Evolutionary conservation across 345 rosid genomes (phyloP), one percentile per base, ranked within the genome.

Genomic region (Lagerstroemia speciosa): DNA sequence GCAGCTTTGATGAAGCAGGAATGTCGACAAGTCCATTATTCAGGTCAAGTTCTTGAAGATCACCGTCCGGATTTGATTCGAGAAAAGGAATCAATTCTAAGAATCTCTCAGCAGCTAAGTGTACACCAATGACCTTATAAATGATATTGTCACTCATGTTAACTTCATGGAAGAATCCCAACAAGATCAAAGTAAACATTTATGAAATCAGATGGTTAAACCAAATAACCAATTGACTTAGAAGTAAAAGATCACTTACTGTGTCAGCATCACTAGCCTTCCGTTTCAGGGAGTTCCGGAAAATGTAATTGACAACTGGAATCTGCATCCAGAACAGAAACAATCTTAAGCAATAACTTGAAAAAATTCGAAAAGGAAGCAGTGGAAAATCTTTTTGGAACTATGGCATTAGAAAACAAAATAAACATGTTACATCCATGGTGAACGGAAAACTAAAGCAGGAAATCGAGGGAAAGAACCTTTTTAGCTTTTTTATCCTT

Each of bases 181-280:
- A 27, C 26, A 30, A 30, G 10, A 58, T 6, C 9, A 27, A 57
- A 57, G 29, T 24, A 57, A 5, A 16, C 6, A 57, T 6, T 24
- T 11, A 26, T 14, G 61, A 15, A 57, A 57, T 29, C 19, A 26
- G 20, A 57, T 29, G 11, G 12, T 26, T 27, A 34, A 26, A 58
- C 34, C 5, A 24, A 58, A 4, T 41, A 9, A 9, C 46, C n/a
- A n/a, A n/a, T 20, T 52, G 8, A 11, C 16, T 52, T 27, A 3
- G 16, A 24, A 29, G 33, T 0, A 4, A 8, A 27, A 53, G 69
- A 65, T 55, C 19, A 58, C 63, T 58, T 24, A 89, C 96, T 17
- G 85, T 82, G 48, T 93, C 93, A 66, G 94, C 86, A 72, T 91
- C 91, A 62, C 94, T 89, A 66, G 80, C 75, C 78, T 93, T 93